phyloP scores from a whole-genome alignment of 164 flowering plant species.

The Cinnamomum micranthum region DNA sequence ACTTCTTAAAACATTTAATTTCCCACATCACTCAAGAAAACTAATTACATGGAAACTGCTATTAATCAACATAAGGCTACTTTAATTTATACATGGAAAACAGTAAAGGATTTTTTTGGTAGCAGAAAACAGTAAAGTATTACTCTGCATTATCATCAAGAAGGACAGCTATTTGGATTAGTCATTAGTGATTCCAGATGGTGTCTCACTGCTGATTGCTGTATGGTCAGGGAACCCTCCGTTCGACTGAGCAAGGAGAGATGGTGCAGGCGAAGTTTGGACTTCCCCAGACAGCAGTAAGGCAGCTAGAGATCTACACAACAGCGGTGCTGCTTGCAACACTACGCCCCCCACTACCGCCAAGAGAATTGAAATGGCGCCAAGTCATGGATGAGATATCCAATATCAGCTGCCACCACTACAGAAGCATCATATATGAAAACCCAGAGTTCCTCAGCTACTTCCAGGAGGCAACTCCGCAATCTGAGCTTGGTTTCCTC shows the following conservation, averaged over 20 bases:
- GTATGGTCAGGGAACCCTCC: slow-evolving; percentile 68
- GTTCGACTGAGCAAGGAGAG: slow-evolving; percentile 98
- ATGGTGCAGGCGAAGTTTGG: slow-evolving; percentile 98
- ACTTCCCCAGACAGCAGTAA: slow-evolving; percentile 70
- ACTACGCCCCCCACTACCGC: slow-evolving; percentile 73
- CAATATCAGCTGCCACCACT: slow-evolving; percentile 62
- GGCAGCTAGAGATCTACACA: slow-evolving; percentile 89
- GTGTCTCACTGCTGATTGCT: slow-evolving; percentile 8
- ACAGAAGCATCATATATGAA: slow-evolving; percentile 77
- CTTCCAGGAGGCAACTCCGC: slow-evolving; percentile 95
- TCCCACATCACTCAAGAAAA: too few relatives aligned
- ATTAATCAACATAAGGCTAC: too few relatives aligned
- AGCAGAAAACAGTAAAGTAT: too few relatives aligned
- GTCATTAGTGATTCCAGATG: not conserved
- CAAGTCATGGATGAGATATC: slow-evolving; percentile 89
- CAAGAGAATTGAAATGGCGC: slow-evolving; percentile 91
- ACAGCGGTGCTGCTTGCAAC: slow-evolving; percentile 98
- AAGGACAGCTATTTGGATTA: not conserved
- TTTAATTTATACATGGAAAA: too few relatives aligned
- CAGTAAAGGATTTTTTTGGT: too few relatives aligned
- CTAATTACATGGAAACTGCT: too few relatives aligned
- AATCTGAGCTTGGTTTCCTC: slow-evolving; percentile 87
- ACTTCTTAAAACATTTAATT: too few relatives aligned
- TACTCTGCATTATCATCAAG: not conserved
- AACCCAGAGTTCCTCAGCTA: slow-evolving; percentile 83